Evolutionary conservation across 805 yeast genomes (phyloP).

Genomic region (Metschnikowia borealis): DNA sequence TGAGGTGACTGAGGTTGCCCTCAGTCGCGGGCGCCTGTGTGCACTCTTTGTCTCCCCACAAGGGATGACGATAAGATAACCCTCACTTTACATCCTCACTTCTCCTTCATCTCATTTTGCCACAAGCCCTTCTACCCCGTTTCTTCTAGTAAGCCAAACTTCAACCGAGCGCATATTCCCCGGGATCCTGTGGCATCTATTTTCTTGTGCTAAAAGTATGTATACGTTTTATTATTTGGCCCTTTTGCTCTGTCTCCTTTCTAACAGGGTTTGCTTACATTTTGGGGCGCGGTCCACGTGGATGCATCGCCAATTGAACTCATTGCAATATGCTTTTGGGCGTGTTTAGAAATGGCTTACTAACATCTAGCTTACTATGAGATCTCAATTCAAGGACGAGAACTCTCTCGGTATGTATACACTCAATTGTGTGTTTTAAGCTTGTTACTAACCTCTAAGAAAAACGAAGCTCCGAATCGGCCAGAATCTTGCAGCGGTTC

Average conservation of each 20-base stretch:
- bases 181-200: neutral
- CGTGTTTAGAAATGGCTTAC: neutral
- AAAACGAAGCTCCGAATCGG: constrained; percentile 92
- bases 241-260: neutral
- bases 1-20: neutral
- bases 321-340: no score
- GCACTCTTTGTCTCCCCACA: constrained; percentile 15
- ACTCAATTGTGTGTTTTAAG: neutral
- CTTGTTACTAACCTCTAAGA: constrained; percentile 38
- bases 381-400: constrained; percentile 92
- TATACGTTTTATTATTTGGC: neutral
- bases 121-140: neutral
- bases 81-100: constrained; percentile 1
- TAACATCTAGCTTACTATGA: constrained; percentile 44
- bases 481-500: constrained; percentile 84
- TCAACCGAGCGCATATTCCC: neutral
- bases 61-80: constrained; percentile 16
- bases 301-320: neutral
- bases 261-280: neutral
- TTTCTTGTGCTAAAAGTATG: constrained; percentile 2
- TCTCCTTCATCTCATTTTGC: constrained; percentile 1
- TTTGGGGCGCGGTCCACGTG: constrained; percentile 2
- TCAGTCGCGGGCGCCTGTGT: constrained; percentile 1
- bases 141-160: neutral
- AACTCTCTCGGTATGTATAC: constrained; percentile 80